Evolutionary conservation across 768 basidiomycete species (phyloP).

Genomic region (Pholiota molesta): DNA sequence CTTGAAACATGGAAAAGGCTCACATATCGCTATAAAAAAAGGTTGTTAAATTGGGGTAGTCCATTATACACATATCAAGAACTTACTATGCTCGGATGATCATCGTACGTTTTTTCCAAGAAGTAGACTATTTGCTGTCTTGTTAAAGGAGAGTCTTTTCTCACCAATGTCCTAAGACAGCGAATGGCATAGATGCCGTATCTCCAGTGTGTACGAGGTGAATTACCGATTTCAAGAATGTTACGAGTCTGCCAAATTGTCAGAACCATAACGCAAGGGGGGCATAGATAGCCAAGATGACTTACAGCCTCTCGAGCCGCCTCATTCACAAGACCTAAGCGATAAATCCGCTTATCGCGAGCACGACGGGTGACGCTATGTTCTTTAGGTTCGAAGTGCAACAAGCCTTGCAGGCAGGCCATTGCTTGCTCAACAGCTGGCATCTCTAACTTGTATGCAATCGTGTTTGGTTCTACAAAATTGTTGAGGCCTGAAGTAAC

Average conservation of each 20-base stretch:
- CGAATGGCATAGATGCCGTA: constrained; percentile 74
- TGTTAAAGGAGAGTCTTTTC: constrained; percentile 60
- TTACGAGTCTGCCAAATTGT: constrained; percentile 36
- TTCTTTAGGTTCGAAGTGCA: constrained; percentile 38
- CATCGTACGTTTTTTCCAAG: constrained; percentile 60
- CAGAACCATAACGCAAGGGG: constrained; percentile 2
- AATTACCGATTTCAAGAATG: constrained; percentile 61
- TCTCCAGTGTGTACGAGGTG: constrained; percentile 74
- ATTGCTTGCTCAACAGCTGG: constrained; percentile 42
- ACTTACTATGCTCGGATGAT: constrained; percentile 69
- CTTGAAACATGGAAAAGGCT: constrained; percentile 21
- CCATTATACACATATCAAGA: background rate
- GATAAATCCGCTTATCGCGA: constrained; percentile 46
- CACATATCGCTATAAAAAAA: constrained; percentile 56
- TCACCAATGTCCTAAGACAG: constrained; percentile 66
- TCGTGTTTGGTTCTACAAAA: constrained; percentile 63
- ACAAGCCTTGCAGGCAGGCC: constrained; percentile 35
- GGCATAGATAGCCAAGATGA: background rate
- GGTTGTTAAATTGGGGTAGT: constrained; percentile 5
- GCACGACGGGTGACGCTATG: constrained; percentile 42
- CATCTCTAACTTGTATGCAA: constrained; percentile 56
- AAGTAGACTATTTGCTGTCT: constrained; percentile 57
- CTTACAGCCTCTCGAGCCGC: constrained; percentile 48
- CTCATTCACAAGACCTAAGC: constrained; percentile 44
- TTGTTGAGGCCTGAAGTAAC: constrained; percentile 50